Base-by-base conservation (phyloP, 345 rosid species). In the Microthlaspi erraticum region DNA sequence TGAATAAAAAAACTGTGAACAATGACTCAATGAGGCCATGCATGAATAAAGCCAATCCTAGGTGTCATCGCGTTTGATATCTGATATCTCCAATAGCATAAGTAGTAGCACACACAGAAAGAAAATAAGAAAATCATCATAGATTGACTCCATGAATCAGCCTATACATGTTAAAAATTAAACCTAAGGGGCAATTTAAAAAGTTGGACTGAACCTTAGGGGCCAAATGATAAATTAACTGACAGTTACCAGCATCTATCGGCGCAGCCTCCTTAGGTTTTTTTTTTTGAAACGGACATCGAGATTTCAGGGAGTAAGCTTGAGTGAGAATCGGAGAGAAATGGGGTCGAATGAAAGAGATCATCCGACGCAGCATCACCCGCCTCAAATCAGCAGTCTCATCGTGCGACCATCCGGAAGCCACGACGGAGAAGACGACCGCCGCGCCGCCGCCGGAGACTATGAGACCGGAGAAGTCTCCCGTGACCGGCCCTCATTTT, bases 281-380 rank as follows among this genome's bases (percentile, higher is more conserved):
- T 38, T 37, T 34, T 55, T 54, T 67, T 18, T 42, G 70, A 66
- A 60, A 59, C 57, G 66, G 75, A 54, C 74, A 75, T 68, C 70
- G 63, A 67, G 68, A 74, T 59, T 67, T 37, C 65, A 63, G 65
- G 70, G 4, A 48, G 29, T 43, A 13, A 55, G 20, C 60, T 44
- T n/a, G 23, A 60, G 29, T n/a, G 23, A 60, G 29, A 59, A 52
- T 63, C 70, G 61, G 74, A 29, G 67, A 66, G 63, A 52, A 64
- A 93, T 93, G 98, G 93, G 87, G 23, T 86, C 97, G 33, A 83
- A 76, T 69, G 96, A 81, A 72, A 83, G 80, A 83, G 92, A 84
- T 53, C 85, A 81, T 63, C 55, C 81, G 77, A 14, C 81, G 26
- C 77, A 79, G 74, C 87, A 87, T 81, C 96, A 87, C 62, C 96